A percentile compares a stretch with the other conserved stretches of the same genome.
Evolutionary conservation across 768 basidiomycete species (phyloP).

Genomic region (Collybia nuda): DNA sequence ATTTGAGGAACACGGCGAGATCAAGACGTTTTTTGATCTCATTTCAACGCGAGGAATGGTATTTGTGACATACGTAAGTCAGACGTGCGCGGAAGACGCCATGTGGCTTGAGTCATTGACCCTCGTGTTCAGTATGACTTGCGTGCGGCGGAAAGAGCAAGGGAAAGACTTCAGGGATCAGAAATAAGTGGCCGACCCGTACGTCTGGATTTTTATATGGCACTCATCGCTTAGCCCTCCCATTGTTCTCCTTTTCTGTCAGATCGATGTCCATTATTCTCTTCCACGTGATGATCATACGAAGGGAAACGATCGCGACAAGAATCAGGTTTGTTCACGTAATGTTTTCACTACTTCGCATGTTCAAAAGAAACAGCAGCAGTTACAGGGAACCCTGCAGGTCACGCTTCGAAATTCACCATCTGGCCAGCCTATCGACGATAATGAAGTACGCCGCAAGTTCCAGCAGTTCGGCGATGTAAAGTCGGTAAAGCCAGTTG

Average conservation of each 20-base stretch:
- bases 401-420: conserved; percentile 73
- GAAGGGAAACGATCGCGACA: conserved; percentile 68
- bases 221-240: conserved; percentile 4
- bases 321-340: conserved; percentile 68
- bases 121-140: conserved; percentile 73
- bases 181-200: conserved; percentile 89
- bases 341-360: background rate
- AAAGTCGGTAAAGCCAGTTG: conserved; percentile 69
- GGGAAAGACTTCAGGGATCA: conserved; percentile 88
- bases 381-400: conserved; percentile 82
- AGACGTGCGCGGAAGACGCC: background rate
- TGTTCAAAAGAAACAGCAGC: conserved; percentile 32
- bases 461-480: conserved; percentile 92
- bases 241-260: conserved; percentile 21
- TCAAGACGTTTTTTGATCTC: conserved; percentile 96
- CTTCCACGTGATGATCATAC: conserved; percentile 85
- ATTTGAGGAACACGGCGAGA: conserved; percentile 93
- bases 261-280: conserved; percentile 99
- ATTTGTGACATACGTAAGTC: conserved; percentile 95
- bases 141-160: conserved; percentile 88
- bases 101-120: conserved; percentile 13
- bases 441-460: conserved; percentile 81
- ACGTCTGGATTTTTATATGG: conserved; percentile 31
- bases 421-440: conserved; percentile 72
- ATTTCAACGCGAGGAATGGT: conserved; percentile 97